Conservation (phyloP, 495 filamentous ascomycete species). For the Aspergillus carlsbadensis region DNA sequence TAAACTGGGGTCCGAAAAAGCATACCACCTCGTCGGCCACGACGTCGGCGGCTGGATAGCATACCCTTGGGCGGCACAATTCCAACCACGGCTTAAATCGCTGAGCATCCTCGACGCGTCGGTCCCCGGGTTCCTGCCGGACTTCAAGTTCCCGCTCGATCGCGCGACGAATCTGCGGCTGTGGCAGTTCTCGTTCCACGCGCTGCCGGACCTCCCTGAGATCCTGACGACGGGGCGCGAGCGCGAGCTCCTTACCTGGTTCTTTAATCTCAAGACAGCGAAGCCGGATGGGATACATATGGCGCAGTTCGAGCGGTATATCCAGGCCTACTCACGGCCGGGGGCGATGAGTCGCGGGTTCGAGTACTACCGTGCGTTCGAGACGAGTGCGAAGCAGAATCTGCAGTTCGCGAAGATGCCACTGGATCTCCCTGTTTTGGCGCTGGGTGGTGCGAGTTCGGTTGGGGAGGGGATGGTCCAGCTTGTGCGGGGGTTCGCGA, state of each 20-base stretch:
- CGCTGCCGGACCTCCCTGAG: slow-evolving; percentile 27
- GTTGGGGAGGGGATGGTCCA: slow-evolving; percentile 22
- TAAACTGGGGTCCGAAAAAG: slow-evolving; percentile 13
- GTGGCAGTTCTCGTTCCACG: slow-evolving; percentile 31
- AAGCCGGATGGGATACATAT: slow-evolving; percentile 14
- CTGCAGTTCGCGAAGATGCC: slow-evolving; percentile 22
- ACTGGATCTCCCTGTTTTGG: slow-evolving; percentile 25
- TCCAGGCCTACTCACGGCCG: slow-evolving; percentile 24
- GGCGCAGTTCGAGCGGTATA: slow-evolving; percentile 23
- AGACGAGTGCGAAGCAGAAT: slow-evolving; percentile 27
- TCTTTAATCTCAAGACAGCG: slow-evolving; percentile 26
- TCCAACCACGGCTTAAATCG: slow-evolving; percentile 20
- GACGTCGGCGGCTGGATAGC: slow-evolving; percentile 29
- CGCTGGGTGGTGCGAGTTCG: slow-evolving; percentile 23
- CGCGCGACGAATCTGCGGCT: slow-evolving; percentile 23
- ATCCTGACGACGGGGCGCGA: slow-evolving; percentile 24
- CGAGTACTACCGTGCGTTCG: slow-evolving; percentile 30
- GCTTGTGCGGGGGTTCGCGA: slow-evolving; percentile 21
- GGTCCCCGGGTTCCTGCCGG: slow-evolving; percentile 24
- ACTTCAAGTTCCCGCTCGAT: slow-evolving; percentile 20
- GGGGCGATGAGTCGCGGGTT: slow-evolving; percentile 31
- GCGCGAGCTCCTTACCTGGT: slow-evolving; percentile 26
- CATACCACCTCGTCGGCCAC: slow-evolving; percentile 28
- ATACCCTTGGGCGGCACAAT: slow-evolving; percentile 30
- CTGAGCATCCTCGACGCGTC: slow-evolving; percentile 28